A percentile compares a stretch with the other conserved stretches of the same genome.
phyloP scores from a whole-genome alignment of 306 rosid species.

The Psophocarpus tetragonolobus region DNA sequence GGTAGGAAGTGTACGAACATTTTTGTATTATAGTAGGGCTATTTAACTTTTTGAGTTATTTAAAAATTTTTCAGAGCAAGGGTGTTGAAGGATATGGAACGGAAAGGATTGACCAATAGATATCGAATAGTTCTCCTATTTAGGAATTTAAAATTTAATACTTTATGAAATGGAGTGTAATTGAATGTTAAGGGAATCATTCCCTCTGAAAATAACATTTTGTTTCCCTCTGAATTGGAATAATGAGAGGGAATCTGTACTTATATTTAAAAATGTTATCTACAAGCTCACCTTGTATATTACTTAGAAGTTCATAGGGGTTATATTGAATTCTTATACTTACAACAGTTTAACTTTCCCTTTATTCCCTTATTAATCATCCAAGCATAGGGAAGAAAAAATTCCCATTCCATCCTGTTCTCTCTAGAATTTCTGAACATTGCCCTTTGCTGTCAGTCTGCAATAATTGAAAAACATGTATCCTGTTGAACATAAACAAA shows the following conservation, averaged over 20 bases:
- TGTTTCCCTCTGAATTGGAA: neutral
- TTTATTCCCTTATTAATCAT: neutral
- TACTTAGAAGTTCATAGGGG: neutral
- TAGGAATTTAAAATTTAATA: neutral
- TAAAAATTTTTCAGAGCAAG: neutral
- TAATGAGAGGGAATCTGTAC: neutral
- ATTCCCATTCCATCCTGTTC: neutral
- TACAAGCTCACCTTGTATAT: neutral
- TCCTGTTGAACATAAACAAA: constrained; percentile 13
- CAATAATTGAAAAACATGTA: neutral
- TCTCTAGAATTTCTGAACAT: neutral
- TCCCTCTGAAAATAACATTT: constrained; percentile 4
- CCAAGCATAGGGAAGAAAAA: neutral
- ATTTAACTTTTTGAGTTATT: neutral
- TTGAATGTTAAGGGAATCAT: constrained; percentile 11
- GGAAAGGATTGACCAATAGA: neutral
- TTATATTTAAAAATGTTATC: neutral
- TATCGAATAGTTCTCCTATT: neutral
- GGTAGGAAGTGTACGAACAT: neutral
- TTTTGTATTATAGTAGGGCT: neutral
- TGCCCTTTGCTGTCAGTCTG: neutral
- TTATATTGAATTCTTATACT: neutral
- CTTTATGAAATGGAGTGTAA: neutral
- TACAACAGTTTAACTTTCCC: neutral
- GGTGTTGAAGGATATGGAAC: neutral